Base-by-base conservation (phyloP, 176 grass and related monocot genomes). In the Carex parvula region DNA sequence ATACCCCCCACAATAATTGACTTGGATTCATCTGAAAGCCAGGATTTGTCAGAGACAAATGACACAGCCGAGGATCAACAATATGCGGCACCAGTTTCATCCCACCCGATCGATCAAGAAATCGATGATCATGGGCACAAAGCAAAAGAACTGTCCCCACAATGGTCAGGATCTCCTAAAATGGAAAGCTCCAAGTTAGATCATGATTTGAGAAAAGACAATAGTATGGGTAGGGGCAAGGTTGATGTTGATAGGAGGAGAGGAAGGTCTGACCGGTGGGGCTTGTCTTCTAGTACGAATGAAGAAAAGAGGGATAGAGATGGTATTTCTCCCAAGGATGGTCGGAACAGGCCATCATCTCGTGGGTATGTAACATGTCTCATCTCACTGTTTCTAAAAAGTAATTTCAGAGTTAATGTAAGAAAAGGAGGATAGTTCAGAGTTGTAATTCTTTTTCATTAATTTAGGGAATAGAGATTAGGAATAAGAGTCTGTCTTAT, bases 261-360 rank as follows among this genome's bases (percentile, higher is more conserved):
- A 59, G 68, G 73, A 77, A 78, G 52, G 24, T 57, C 82, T 8
- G 86, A 89, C 84, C 87, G 73, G 63, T 87, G 84, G 90, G 94
- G 81, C 80, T 61, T 81, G 63, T 83, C 89, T 9, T 90, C 95
- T 86, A 82, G 77, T 89, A 60, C 80, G 75, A 84, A 90, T 93
- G 68, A 44, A 22, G 89, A 88, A 89, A 94, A 74, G 87, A 89
- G 64, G 61, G 84, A n/a, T 6, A 91, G 82, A 89, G 82, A 56
- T 55, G 91, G 86, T 80, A 56, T 87, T 88, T 91, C 90, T 88
- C 88, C 92, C 64, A 93, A 82, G 87, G 92, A 81, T 86, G 84
- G 16, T 87, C 89, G 89, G 90, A 87, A 69, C 54, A 92, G 84
- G 88, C 50, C 89, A 57, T 30, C 72, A 6, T 78, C 52, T 78